Evolutionary conservation across 257 asterid species (phyloP).

Genomic region (Mitragyna speciosa): DNA sequence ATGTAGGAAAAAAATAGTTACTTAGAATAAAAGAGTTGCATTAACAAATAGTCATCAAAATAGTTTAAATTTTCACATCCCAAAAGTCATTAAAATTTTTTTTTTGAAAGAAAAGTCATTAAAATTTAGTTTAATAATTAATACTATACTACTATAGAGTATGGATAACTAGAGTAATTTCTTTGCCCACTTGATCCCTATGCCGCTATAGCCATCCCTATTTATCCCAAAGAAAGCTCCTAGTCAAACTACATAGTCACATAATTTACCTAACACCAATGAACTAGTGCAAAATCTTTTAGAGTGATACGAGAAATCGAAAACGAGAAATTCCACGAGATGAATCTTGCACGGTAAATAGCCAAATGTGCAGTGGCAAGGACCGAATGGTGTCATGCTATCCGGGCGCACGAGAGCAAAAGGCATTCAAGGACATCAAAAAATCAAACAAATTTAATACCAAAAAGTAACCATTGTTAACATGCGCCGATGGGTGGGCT

Average conservation of each 20-base stretch:
- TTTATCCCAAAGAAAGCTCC: background rate
- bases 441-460: background rate
- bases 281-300: background rate
- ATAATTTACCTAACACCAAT: background rate
- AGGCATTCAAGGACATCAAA: conserved; percentile 2
- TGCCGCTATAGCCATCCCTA: too few species aligned
- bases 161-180: too few species aligned
- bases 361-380: conserved; percentile 6
- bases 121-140: too few species aligned
- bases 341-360: background rate
- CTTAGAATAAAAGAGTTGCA: too few species aligned
- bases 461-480: conserved; percentile 28
- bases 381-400: conserved; percentile 27
- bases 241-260: background rate
- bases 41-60: too few species aligned
- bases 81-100: too few species aligned
- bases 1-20: too few species aligned
- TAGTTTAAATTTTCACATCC: too few species aligned
- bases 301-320: conserved; percentile 6
- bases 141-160: too few species aligned
- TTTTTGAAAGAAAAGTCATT: too few species aligned
- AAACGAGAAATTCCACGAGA: conserved; percentile 8
- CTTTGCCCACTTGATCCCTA: too few species aligned
- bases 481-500: too few species aligned
- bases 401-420: conserved; percentile 32